Evolutionary conservation across 192 early-diverging fungal genomes (phyloP), one percentile per base, ranked within the genome.

Genomic region (Pilaira anomala): DNA sequence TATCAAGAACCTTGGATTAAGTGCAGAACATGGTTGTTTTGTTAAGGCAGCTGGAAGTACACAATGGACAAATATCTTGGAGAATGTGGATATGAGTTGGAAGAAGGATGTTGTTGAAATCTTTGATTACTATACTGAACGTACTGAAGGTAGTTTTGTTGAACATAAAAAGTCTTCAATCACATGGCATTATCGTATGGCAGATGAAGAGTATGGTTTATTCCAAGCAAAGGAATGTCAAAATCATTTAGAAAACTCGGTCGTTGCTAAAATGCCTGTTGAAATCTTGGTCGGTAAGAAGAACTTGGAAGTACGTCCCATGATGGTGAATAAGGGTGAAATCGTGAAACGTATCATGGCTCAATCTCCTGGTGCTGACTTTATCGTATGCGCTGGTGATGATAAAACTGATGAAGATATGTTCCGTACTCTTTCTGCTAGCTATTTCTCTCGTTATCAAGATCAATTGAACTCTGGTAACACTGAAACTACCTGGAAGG

Each of bases 141-240:
- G 93, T 62, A 95, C 93, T 5, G 82, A 84, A 33, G 93, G 92
- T 18, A 86, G 90, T 24, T 87, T 89, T 63, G 84, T 93, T 33
- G 93, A 95, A 53, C 80, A 87, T 69, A 95, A 95, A 69, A 79
- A 84, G 48, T 87, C 84, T n/a, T 85, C 92, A 28, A 83, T 95
- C 25, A 93, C 91, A 22, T 95, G 93, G 93, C 92, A 95, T 65
- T 95, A 88, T 77, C 85, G 93, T 56, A 78, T 88, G 62, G 86
- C 91, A 3, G 93, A 95, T 65, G 90, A 90, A 11, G 85, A 86
- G 48, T 95, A 89, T 71, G 93, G 84, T 55, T 72, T 69, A 42
- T 95, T 95, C 84, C 92, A 95, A 74, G 87, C 90, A 29, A 93
- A 94, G 65, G 92, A 95, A 65, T 94, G 92, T 74, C 87, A 89